Evolutionary conservation across 2,329 filamentous ascomycete genomes (phyloP).

Genomic region (Cadophora malorum): DNA sequence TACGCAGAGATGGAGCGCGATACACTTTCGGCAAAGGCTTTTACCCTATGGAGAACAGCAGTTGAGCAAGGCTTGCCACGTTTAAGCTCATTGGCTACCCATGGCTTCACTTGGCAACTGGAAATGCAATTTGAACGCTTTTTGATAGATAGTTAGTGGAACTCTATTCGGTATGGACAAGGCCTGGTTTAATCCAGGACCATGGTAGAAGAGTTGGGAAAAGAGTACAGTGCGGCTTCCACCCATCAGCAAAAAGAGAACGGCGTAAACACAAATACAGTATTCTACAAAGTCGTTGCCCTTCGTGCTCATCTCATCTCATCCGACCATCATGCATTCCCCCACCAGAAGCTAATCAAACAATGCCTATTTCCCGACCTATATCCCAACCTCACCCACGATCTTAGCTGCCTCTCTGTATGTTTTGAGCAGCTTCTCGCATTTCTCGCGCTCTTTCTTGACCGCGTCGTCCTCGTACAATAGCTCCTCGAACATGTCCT

Average conservation of each 20-base stretch:
- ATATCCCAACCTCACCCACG: conserved; percentile 90
- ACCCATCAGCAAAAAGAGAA: conserved; percentile 22
- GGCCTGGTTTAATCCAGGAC: conserved; percentile 27
- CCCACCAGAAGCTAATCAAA: conserved; percentile 33
- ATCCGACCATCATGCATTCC: conserved; percentile 28
- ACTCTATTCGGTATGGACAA: conserved; percentile 33
- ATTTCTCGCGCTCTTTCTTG: conserved; percentile 98
- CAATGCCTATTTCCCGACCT: conserved; percentile 23
- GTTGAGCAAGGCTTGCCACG: neutral
- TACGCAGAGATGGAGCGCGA: too few relatives aligned
- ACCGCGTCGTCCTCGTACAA: conserved; percentile 97
- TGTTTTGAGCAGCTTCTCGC: conserved; percentile 91
- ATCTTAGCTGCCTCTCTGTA: conserved; percentile 99
- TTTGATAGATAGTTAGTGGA: conserved; percentile 5
- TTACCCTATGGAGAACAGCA: too few relatives aligned
- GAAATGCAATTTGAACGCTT: neutral
- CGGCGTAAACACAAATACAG: conserved; percentile 36
- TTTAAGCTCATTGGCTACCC: neutral
- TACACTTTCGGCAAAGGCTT: too few relatives aligned
- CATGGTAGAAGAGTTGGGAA: conserved; percentile 31
- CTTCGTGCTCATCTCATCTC: conserved; percentile 23
- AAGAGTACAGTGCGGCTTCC: conserved; percentile 18
- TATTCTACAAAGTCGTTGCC: conserved; percentile 38
- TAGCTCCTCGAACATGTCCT: conserved; percentile 87
- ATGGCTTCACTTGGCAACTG: neutral